Conservation (phyloP, 2,329 filamentous ascomycete genomes). For the Colletotrichum spaethianum region DNA sequence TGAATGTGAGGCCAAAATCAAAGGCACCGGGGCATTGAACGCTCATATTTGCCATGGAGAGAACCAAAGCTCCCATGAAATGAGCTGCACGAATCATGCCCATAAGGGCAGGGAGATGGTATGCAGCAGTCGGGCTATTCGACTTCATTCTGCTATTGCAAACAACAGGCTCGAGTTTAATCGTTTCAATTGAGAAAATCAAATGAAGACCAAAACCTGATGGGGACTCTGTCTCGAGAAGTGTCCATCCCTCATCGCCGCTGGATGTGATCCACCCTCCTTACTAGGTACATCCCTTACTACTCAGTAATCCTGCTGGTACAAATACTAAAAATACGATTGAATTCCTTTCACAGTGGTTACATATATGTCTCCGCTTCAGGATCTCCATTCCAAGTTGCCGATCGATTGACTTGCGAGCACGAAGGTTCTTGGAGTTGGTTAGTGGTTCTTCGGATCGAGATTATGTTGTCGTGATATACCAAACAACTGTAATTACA, state of each 20-base stretch:
- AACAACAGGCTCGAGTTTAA: neutral
- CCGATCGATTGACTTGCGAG: no score
- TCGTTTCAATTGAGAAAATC: neutral
- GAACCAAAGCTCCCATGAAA: neutral
- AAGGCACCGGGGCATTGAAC: neutral
- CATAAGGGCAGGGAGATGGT: neutral
- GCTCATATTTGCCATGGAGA: neutral
- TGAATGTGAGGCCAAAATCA: neutral
- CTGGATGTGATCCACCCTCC: neutral
- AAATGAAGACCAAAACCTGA: neutral
- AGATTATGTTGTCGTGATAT: no score
- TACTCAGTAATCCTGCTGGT: no score
- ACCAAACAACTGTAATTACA: no score
- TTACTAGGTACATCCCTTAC: neutral
- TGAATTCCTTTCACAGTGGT: neutral
- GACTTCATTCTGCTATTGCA: neutral
- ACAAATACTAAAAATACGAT: no score
- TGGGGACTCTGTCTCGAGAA: neutral
- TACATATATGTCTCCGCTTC: no score
- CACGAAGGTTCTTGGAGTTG: no score
- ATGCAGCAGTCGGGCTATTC: neutral
- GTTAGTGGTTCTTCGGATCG: no score
- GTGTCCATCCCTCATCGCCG: neutral
- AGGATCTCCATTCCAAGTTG: no score
- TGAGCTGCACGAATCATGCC: neutral